Percentiles rank a stretch among this genome's conserved stretches.
phyloP scores from a whole-genome alignment of 176 grass and related monocot genomes.

The Oropetium thomaeum region DNA sequence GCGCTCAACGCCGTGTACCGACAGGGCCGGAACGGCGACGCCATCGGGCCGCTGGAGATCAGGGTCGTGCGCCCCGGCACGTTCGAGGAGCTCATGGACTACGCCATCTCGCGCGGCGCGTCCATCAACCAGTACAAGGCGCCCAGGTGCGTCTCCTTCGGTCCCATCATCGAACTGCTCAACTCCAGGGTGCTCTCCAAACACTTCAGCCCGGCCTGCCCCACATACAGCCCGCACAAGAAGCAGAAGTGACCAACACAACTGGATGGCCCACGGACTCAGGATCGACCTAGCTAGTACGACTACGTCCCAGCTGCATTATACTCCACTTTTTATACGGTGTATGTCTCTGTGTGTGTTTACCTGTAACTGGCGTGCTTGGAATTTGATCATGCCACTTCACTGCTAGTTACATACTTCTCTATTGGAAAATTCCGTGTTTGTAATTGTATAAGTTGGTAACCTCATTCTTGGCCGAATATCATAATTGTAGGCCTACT shows the following conservation, averaged over 20 bases:
- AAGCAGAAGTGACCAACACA: conserved; percentile 42
- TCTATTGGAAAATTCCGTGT: neutral
- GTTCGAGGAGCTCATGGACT: conserved; percentile 99
- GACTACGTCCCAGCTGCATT: neutral
- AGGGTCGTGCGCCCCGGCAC: conserved; percentile 63
- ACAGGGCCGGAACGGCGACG: conserved; percentile 69
- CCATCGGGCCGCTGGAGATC: conserved; percentile 90
- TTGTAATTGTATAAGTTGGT: conserved; percentile 27
- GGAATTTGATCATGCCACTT: neutral
- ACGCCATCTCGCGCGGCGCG: conserved; percentile 85
- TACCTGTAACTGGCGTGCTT: conserved; percentile 9
- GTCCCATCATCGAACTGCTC: conserved; percentile 82
- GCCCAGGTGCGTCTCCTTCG: conserved; percentile 79
- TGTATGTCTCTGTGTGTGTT: neutral
- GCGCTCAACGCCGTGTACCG: conserved; percentile 86
- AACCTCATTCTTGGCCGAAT: conserved; percentile 32
- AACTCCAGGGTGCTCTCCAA: conserved; percentile 72
- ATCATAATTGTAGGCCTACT: neutral
- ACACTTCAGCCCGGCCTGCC: conserved; percentile 80
- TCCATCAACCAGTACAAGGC: conserved; percentile 99
- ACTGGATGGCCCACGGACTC: neutral
- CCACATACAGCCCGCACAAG: conserved; percentile 57
- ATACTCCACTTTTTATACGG: neutral
- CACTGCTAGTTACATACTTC: conserved; percentile 14
- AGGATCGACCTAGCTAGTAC: neutral